Evolutionary conservation across 2,329 filamentous ascomycete genomes (phyloP).

Genomic region (Dactylellina sp.): DNA sequence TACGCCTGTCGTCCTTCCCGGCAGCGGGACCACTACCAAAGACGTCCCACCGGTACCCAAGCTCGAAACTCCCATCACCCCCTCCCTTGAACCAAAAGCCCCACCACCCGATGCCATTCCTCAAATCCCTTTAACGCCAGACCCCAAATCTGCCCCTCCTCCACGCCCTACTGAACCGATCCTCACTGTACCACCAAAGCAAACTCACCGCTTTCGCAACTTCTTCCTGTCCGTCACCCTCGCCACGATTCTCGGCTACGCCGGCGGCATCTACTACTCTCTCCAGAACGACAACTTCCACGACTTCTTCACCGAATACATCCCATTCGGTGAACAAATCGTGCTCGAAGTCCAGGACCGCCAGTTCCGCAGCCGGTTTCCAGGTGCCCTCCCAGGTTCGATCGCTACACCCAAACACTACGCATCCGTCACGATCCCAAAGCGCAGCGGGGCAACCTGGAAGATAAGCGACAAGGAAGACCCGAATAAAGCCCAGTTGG

Average conservation of each 20-base stretch:
- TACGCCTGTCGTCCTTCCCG: conserved; percentile 59
- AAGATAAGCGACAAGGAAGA: conserved; percentile 57
- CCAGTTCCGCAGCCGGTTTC: conserved; percentile 89
- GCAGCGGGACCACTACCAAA: conserved; percentile 61
- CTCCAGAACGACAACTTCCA: conserved; percentile 97
- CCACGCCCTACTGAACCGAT: conserved; percentile 64
- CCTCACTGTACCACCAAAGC: conserved; percentile 68
- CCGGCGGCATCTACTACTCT: conserved; percentile 90
- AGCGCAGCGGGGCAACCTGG: conserved; percentile 60
- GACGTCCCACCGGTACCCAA: conserved; percentile 59
- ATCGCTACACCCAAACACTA: conserved; percentile 64
- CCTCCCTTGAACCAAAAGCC: conserved; percentile 61
- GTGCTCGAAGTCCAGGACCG: conserved; percentile 96
- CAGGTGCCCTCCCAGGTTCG: conserved; percentile 66
- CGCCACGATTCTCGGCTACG: conserved; percentile 81
- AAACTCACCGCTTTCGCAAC: conserved; percentile 79
- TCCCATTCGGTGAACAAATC: conserved; percentile 92
- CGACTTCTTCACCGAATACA: conserved; percentile 97
- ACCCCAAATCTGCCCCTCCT: conserved; percentile 63
- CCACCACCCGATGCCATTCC: conserved; percentile 66
- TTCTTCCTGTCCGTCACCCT: conserved; percentile 81
- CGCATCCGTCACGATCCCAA: conserved; percentile 59
- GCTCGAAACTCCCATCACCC: conserved; percentile 58
- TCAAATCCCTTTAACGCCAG: conserved; percentile 67
- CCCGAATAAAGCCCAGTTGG: conserved; percentile 57